Percentiles rank a stretch among this genome's conserved stretches.
Evolutionary conservation across 2,329 filamentous ascomycete genomes (phyloP).

Genomic region (Aspergillus niger): DNA sequence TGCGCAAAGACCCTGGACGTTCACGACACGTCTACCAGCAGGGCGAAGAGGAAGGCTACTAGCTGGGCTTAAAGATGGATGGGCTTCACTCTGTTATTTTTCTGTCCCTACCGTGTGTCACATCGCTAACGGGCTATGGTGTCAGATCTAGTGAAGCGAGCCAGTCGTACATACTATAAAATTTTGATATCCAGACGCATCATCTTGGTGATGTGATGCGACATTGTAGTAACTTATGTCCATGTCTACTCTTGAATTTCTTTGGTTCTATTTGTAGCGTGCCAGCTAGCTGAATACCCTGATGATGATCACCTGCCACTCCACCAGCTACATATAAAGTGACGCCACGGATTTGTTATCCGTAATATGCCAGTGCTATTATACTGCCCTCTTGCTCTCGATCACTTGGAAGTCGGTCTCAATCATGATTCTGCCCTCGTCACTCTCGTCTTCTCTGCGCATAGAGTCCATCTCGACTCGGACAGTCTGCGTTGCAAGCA

Average conservation of each 20-base stretch:
- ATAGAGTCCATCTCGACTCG: not conserved
- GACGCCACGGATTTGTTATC: no score
- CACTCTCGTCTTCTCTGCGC: not conserved
- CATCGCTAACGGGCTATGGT: constrained; percentile 11
- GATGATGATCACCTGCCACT: not conserved
- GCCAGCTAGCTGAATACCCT: not conserved
- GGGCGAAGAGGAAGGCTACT: constrained; percentile 66
- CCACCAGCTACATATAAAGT: no score
- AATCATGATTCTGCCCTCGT: not conserved
- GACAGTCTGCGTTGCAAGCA: not conserved
- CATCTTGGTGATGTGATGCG: not conserved
- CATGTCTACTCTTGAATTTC: not conserved
- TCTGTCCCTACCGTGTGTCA: constrained; percentile 6
- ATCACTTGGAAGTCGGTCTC: not conserved
- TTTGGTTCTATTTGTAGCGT: not conserved
- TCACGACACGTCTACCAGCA: constrained; percentile 83
- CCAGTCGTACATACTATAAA: not conserved
- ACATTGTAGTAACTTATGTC: not conserved
- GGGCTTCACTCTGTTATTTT: not conserved
- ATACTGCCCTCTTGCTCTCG: not conserved
- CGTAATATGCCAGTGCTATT: no score
- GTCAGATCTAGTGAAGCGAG: constrained; percentile 9
- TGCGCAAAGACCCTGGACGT: constrained; percentile 87
- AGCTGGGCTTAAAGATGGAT: not conserved
- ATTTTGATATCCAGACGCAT: not conserved